Evolutionary conservation across 805 yeast genomes (phyloP).

Genomic region (Starmerella apis): DNA sequence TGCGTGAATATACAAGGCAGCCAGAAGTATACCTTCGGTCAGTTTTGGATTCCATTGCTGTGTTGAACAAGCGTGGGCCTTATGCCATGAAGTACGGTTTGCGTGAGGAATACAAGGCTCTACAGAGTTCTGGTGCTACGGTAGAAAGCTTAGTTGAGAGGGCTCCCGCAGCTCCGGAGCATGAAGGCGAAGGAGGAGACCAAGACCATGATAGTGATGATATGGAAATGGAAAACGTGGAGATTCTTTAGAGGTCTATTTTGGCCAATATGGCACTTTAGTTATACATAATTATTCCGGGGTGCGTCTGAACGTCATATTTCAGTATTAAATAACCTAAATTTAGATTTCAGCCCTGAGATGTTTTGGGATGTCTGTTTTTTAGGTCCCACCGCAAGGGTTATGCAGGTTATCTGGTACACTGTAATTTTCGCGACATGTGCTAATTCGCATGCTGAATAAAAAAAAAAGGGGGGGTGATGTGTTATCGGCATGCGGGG

Average conservation of each 20-base stretch:
- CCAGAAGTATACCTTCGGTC: conserved; percentile 86
- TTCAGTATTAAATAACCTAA: background rate
- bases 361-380: background rate
- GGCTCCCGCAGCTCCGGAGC: conserved; percentile 27
- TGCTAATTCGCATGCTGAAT: no score
- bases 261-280: background rate
- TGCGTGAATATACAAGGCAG: conserved; percentile 87
- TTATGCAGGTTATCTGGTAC: background rate
- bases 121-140: conserved; percentile 24
- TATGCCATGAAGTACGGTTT: conserved; percentile 85
- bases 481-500: background rate
- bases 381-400: background rate
- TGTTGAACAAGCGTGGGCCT: conserved; percentile 86
- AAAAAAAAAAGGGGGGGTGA: no score
- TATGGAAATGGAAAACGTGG: conserved; percentile 55
- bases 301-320: background rate
- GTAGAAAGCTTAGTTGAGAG: conserved; percentile 28
- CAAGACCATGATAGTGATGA: conserved; percentile 61
- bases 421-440: no score
- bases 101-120: conserved; percentile 77
- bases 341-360: background rate
- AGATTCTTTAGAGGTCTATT: conserved; percentile 1
- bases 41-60: conserved; percentile 80
- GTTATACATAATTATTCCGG: background rate
- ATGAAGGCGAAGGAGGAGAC: conserved; percentile 41